These are phyloP conservation scores for Huiozyma sinensis DNA, from an alignment of 805 yeast species.

Conservation along the genomic window DNA sequence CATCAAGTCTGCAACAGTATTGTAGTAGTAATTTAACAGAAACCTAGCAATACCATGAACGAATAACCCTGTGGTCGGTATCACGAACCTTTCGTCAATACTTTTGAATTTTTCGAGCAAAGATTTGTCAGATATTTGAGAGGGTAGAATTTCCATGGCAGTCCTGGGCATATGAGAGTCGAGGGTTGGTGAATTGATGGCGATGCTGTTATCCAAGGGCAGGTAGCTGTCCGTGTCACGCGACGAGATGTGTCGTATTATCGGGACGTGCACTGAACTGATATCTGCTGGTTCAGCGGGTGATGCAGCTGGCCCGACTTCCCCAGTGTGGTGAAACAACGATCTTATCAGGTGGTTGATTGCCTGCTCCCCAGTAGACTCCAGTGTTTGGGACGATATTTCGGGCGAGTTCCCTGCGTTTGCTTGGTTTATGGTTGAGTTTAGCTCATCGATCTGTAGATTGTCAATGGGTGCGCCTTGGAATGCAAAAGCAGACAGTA, in stretches of 20 bases:
- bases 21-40: slow-evolving; percentile 58
- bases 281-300: neutral
- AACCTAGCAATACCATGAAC: slow-evolving; percentile 64
- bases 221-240: neutral
- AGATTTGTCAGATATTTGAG: slow-evolving; percentile 11
- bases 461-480: slow-evolving; percentile 9
- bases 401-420: neutral
- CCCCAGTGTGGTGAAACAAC: slow-evolving; percentile 1
- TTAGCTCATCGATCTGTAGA: slow-evolving; percentile 1
- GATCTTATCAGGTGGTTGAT: slow-evolving; percentile 1
- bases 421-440: neutral
- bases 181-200: slow-evolving; percentile 5
- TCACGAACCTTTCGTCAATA: slow-evolving; percentile 19
- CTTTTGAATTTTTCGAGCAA: slow-evolving; percentile 7
- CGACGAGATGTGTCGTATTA: neutral
- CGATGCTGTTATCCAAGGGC: slow-evolving; percentile 3
- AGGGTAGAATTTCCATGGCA: slow-evolving; percentile 13
- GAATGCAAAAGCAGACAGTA: slow-evolving; percentile 62
- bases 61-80: slow-evolving; percentile 53
- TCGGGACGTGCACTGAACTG: neutral
- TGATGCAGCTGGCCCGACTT: neutral
- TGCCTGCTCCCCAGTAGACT: neutral
- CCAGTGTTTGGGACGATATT: neutral
- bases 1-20: slow-evolving; percentile 71
- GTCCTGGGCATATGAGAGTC: slow-evolving; percentile 17